Evolutionary conservation across 2,329 filamentous ascomycete genomes (phyloP).

Genomic region (Aphanocladium album): DNA sequence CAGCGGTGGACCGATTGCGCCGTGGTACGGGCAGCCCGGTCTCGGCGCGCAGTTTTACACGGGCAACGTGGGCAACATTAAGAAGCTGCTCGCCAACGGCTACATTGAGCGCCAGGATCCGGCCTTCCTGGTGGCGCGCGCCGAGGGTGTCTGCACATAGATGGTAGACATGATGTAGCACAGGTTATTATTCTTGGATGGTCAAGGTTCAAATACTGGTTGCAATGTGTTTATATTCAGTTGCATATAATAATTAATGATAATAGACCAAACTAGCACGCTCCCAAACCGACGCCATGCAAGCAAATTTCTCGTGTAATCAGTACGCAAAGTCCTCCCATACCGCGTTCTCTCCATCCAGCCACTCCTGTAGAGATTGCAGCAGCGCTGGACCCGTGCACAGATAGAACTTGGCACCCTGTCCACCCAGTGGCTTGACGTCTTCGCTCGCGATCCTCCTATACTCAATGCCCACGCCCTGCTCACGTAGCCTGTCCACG

Average conservation of each 20-base stretch:
- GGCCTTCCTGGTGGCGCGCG: background rate
- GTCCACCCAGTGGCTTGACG: constrained; percentile 33
- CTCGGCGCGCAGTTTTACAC: constrained; percentile 32
- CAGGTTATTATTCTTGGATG: no score
- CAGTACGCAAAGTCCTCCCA: constrained; percentile 60
- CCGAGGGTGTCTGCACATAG: background rate
- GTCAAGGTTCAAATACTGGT: no score
- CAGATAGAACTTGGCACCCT: constrained; percentile 45
- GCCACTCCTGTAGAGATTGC: constrained; percentile 42
- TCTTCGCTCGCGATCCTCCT: constrained; percentile 38
- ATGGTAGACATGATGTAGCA: background rate
- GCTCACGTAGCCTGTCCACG: constrained; percentile 27
- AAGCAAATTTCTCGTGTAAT: background rate
- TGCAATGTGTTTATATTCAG: no score
- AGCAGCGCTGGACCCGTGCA: constrained; percentile 42
- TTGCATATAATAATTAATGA: no score
- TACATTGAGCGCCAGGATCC: constrained; percentile 27
- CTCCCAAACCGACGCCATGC: background rate
- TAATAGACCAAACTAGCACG: background rate
- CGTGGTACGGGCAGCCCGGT: constrained; percentile 47
- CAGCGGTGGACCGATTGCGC: constrained; percentile 39
- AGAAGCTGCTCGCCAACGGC: constrained; percentile 27
- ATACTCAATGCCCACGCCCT: constrained; percentile 29
- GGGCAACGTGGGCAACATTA: constrained; percentile 27
- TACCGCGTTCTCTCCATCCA: constrained; percentile 48